Evolutionary conservation across 192 early-diverging fungal species (phyloP).

Genomic region (Umbelopsis sp.): DNA sequence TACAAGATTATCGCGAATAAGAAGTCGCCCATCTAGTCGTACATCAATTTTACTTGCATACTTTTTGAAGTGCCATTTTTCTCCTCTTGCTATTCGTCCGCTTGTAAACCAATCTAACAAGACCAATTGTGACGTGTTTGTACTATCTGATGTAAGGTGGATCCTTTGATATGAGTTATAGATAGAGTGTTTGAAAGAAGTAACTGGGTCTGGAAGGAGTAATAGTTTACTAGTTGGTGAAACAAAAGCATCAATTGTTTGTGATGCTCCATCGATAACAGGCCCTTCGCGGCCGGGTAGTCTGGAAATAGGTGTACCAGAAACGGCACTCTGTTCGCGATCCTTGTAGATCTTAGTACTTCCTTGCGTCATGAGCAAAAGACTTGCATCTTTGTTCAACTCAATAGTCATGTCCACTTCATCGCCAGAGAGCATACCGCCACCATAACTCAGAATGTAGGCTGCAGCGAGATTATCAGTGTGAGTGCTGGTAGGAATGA

Average conservation of each 20-base stretch:
- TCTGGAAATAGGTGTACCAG: neutral
- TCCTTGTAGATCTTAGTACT: conserved; percentile 83
- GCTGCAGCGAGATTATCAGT: conserved; percentile 49
- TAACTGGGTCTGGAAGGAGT: conserved; percentile 79
- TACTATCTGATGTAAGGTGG: conserved; percentile 31
- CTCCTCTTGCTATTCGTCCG: conserved; percentile 72
- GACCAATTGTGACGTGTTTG: conserved; percentile 57
- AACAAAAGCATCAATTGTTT: conserved; percentile 51
- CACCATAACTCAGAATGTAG: conserved; percentile 77
- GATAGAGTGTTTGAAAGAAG: conserved; percentile 64
- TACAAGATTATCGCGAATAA: conserved; percentile 47
- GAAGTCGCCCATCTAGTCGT: conserved; percentile 19
- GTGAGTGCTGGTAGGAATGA: conserved; percentile 50
- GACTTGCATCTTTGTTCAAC: conserved; percentile 46
- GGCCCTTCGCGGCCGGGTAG: conserved; percentile 18
- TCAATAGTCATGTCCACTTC: conserved; percentile 53
- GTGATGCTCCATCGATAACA: conserved; percentile 28
- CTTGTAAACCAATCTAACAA: conserved; percentile 87
- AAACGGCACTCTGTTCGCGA: conserved; percentile 36
- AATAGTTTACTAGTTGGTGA: conserved; percentile 47
- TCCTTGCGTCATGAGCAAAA: conserved; percentile 79
- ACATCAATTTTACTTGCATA: conserved; percentile 42
- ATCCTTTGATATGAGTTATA: conserved; percentile 69
- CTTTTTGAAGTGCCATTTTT: conserved; percentile 68
- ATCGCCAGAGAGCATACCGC: conserved; percentile 79